Base-by-base conservation (phyloP, 495 filamentous ascomycete genomes). In the Hypoxylon crocopeplum region DNA sequence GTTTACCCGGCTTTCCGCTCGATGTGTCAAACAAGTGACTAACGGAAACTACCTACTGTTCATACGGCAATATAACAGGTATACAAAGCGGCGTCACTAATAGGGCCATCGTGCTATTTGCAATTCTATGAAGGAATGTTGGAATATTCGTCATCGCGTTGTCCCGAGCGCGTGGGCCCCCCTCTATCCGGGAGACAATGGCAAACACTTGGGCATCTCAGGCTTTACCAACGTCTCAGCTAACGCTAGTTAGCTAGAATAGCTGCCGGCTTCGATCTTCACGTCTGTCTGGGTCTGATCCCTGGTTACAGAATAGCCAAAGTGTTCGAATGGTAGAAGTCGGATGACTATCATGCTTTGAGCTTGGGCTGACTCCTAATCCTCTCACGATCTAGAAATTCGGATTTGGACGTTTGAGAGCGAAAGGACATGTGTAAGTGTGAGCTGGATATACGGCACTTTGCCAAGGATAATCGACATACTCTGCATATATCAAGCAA, bases 1-100 rank as follows among this genome's bases (percentile, higher is more conserved):
- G 45, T 66, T 66, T 66, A 66, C 20, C 62, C 62, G 62, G 25
- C 33, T 49, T 57, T 24, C 57, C 51, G 51, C 17, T 56, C 20
- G 29, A 66, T 64, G 30, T 64, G 42, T 46, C 33, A 33, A 48
- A 40, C 17, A 20, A 55, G 50, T 59, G 55, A 59, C 55, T 55
- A 64, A 64, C 38, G 48, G 20, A 64, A 64, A 59, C 50, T 64
- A 64, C 61, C 48, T 54, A 34, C 16, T 16, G 8, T 32, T 48
- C 37, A 25, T 48, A 52, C 25, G 38, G 22, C 51, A 56, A 51
- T 62, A 61, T 46, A 13, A 3, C 24, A 4, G 24, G 8, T 27
- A 27, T 27, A 27, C 24, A 27, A 4, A 27, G 32, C 47, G 47
- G 27, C 47, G 49, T 50, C 21, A 11, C 32, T 45, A 39, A 46